phyloP scores from a whole-genome alignment of 2,329 filamentous ascomycete species.

The Scleromitrula shiraiana region DNA sequence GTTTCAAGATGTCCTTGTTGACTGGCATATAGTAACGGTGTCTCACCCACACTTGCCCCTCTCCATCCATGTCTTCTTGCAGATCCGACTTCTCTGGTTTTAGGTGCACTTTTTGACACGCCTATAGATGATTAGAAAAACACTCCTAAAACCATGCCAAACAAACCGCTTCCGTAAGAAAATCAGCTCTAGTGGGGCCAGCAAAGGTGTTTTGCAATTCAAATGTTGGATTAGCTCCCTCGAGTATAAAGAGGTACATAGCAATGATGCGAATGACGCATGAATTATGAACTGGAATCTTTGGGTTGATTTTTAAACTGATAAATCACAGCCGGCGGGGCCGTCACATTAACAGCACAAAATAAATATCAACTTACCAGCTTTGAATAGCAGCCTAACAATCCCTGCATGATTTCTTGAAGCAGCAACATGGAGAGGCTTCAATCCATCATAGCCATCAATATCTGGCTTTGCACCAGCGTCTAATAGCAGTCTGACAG shows the following conservation, averaged over 20 bases:
- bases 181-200: too few species aligned
- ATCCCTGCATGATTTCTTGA: slow-evolving; percentile 26
- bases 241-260: too few species aligned
- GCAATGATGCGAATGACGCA: too few species aligned
- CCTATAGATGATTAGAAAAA: background rate
- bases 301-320: too few species aligned
- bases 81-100: slow-evolving; percentile 11
- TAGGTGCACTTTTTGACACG: slow-evolving; percentile 28
- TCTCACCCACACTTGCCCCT: slow-evolving; percentile 14
- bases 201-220: too few species aligned
- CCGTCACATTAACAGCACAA: background rate
- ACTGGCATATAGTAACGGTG: slow-evolving; percentile 30
- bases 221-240: too few species aligned
- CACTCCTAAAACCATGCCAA: background rate
- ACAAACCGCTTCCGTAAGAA: too few species aligned
- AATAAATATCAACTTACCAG: slow-evolving; percentile 19
- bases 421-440: slow-evolving; percentile 33
- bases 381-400: slow-evolving; percentile 28
- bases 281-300: background rate
- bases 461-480: slow-evolving; percentile 22
- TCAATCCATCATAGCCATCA: slow-evolving; percentile 22
- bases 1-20: slow-evolving; percentile 20
- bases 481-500: slow-evolving; percentile 12
- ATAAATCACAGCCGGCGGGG: too few species aligned
- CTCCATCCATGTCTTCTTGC: background rate